Percentiles rank a stretch among this genome's conserved stretches.
Conservation (phyloP, 768 basidiomycete genomes). For the Boletus pseudo-olivaceus region DNA sequence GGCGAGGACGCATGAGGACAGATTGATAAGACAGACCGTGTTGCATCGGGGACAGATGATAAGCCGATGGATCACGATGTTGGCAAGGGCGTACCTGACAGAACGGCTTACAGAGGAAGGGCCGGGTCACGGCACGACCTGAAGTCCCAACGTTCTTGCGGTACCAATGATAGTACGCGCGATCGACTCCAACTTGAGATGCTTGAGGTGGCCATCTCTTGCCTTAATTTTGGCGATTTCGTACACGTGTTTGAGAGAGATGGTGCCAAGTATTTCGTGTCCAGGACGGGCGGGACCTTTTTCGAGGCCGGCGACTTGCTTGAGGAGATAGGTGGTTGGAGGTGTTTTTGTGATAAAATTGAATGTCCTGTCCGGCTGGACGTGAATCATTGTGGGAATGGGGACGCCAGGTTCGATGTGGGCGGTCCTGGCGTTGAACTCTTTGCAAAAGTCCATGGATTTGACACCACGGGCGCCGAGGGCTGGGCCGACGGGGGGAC, state of each 20-base stretch:
- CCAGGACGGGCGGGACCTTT: conserved; percentile 86
- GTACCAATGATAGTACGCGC: conserved; percentile 86
- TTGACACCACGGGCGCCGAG: conserved; percentile 98
- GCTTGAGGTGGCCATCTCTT: conserved; percentile 84
- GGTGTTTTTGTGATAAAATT: conserved; percentile 91
- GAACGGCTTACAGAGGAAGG: conserved; percentile 10
- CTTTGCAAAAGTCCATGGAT: conserved; percentile 99
- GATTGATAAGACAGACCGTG: conserved; percentile 25
- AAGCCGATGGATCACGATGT: conserved; percentile 19
- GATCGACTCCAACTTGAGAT: conserved; percentile 82
- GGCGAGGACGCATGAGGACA: conserved; percentile 11
- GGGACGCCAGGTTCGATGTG: conserved; percentile 83
- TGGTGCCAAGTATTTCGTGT: conserved; percentile 71
- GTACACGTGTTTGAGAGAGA: conserved; percentile 95
- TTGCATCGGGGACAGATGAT: conserved; percentile 14
- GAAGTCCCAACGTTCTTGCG: conserved; percentile 83
- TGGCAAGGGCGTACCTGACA: conserved; percentile 27
- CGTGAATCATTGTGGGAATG: conserved; percentile 86
- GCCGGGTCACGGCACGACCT: conserved; percentile 74
- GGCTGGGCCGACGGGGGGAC: conserved; percentile 95
- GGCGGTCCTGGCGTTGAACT: conserved; percentile 97
- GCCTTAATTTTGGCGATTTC: conserved; percentile 98
- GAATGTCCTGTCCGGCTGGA: conserved; percentile 94
- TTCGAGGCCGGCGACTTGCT: conserved; percentile 84
- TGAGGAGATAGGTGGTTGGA: conserved; percentile 84